A percentile compares a stretch with the other conserved stretches of the same genome.
Evolutionary conservation across 805 yeast genomes (phyloP).

Genomic region (Yarrowia osloensis): DNA sequence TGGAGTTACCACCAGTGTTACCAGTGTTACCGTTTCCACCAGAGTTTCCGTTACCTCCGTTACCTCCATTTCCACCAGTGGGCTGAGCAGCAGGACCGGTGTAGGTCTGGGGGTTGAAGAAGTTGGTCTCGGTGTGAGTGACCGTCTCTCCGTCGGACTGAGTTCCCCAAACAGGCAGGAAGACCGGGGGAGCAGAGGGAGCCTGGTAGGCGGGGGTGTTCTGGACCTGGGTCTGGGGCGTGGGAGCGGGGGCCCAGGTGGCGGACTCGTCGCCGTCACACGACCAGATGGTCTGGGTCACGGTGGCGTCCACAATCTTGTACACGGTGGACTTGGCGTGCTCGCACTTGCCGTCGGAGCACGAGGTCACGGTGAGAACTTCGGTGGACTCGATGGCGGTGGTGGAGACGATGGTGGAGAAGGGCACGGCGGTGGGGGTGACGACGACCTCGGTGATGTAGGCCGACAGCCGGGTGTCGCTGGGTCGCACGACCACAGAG

Average conservation of each 20-base stretch:
- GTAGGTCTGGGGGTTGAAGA: slow-evolving; percentile 29
- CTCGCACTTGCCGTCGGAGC: slow-evolving; percentile 15
- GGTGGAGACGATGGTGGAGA: neutral
- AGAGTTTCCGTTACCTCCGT: neutral
- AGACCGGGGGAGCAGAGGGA: slow-evolving; percentile 27
- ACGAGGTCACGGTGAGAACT: slow-evolving; percentile 6
- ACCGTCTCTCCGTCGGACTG: slow-evolving; percentile 26
- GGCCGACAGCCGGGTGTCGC: slow-evolving; percentile 1
- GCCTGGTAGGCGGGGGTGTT: slow-evolving; percentile 28
- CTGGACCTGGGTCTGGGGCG: neutral
- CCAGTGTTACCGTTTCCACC: neutral
- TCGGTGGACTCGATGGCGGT: slow-evolving; percentile 19
- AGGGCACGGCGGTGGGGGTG: slow-evolving; percentile 22
- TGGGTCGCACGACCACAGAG: slow-evolving; percentile 15
- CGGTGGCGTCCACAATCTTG: slow-evolving; percentile 16
- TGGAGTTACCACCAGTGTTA: neutral
- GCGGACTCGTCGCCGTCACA: slow-evolving; percentile 10
- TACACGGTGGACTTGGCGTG: slow-evolving; percentile 11
- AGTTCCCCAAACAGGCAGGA: slow-evolving; percentile 25
- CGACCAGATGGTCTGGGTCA: slow-evolving; percentile 21
- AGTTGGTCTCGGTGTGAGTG: slow-evolving; percentile 3
- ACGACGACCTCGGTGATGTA: slow-evolving; percentile 17
- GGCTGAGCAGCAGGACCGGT: slow-evolving; percentile 9
- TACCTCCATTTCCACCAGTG: neutral
- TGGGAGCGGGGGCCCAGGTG: slow-evolving; percentile 4